Conservation (phyloP, 1,284 basidiomycete species). For the Puccinia triticina region DNA sequence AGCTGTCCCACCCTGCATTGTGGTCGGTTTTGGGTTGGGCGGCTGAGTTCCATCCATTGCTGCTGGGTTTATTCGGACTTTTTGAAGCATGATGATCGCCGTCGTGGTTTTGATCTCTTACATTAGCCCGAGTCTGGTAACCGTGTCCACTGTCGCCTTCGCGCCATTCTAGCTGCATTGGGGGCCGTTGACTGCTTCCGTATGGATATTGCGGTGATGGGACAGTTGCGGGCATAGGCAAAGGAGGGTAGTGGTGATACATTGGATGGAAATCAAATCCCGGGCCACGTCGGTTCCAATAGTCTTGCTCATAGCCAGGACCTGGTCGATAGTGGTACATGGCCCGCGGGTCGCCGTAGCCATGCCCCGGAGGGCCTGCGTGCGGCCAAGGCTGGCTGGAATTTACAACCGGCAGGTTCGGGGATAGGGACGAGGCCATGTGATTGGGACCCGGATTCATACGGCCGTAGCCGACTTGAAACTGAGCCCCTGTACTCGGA, state of each 20-base stretch:
- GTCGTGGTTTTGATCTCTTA: neutral
- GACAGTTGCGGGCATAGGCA: neutral
- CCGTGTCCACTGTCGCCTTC: neutral
- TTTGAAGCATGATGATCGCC: neutral
- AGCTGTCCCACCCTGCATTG: neutral
- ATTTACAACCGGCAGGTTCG: neutral
- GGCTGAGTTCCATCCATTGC: neutral
- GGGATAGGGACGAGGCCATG: neutral
- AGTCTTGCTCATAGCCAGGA: conserved; percentile 15
- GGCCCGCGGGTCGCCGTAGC: neutral
- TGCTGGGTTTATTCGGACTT: neutral
- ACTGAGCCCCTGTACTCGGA: neutral
- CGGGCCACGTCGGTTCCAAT: neutral
- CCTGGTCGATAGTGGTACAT: conserved; percentile 4
- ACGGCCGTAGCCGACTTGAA: neutral
- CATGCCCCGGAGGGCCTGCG: conserved; percentile 3
- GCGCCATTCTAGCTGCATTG: neutral
- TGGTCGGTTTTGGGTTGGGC: neutral
- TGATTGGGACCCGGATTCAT: neutral
- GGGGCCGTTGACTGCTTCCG: neutral
- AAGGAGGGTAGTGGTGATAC: conserved; percentile 23
- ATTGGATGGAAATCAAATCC: conserved; percentile 1
- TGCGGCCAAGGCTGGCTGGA: conserved; percentile 10
- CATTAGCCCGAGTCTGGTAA: neutral
- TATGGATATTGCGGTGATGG: neutral